Evolutionary conservation across 345 rosid genomes (phyloP), one percentile per base, ranked within the genome.

Genomic region (Rhodamnia rubescens): DNA sequence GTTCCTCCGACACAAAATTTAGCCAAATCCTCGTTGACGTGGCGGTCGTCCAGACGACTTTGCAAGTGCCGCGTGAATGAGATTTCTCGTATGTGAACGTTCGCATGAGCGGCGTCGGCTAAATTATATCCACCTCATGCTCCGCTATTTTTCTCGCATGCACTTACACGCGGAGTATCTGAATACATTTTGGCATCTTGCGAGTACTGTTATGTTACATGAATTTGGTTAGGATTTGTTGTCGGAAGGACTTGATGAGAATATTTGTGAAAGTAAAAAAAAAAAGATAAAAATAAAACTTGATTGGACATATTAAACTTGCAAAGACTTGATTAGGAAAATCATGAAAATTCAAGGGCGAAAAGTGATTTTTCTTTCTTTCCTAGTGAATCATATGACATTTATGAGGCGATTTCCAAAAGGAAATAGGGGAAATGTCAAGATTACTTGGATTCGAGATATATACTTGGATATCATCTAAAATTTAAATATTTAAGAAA

Each of bases 41-140:
- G 20, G 18, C 29, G 3, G n/a, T n/a, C 9, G 4, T 3, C 6
- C 1, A 1, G 0, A 7, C 2, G 10, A 14, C 18, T 2, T 29
- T 7, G 21, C 2, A 29, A 29, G 42, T 29, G 40, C 4, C 11
- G 15, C 8, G 42, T 15, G 42, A 29, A 15, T 3, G 7, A 4
- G 7, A 61, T 61, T 29, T 7, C 3, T 29, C 0, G 8, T 1
- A 29, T 6, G 21, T 3, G 40, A 59, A 3, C 1, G 0, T 14
- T 6, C 16, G 13, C 0, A 6, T 8, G 10, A 59, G 0, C 3
- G 10, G 9, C 1, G 8, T n/a, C 0, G 1, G 2, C 20, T 1
- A 7, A 59, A 8, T 59, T 27, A n/a, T 59, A 14, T 27, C 10
- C 40, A 59, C 0, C 0, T 59, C 74, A 3, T 29, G 14, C 2